Percentiles rank a stretch among this genome's conserved stretches.
These are phyloP conservation scores for Lactarius psammicola DNA, from an alignment of 768 basidiomycete species.

Conservation along the genomic window DNA sequence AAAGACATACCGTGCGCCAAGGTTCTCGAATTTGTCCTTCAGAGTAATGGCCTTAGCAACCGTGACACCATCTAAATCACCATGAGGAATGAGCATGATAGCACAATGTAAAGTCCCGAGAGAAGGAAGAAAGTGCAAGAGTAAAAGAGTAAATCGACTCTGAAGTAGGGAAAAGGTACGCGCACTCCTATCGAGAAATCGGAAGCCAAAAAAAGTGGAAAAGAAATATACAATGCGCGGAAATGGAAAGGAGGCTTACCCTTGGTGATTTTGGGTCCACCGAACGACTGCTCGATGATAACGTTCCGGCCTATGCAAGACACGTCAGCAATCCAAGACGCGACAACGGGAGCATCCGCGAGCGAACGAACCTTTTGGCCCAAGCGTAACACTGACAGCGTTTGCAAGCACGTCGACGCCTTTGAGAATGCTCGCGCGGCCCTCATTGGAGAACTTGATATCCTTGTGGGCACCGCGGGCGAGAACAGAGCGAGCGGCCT, in stretches of 20 bases:
- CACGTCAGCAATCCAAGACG: slow-evolving; percentile 25
- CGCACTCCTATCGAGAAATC: not conserved
- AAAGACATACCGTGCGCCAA: slow-evolving; percentile 84
- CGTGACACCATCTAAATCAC: slow-evolving; percentile 81
- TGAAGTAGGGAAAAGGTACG: not conserved
- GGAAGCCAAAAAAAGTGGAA: not conserved
- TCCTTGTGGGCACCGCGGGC: slow-evolving; percentile 88
- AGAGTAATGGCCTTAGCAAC: slow-evolving; percentile 93
- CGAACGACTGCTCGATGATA: slow-evolving; percentile 93
- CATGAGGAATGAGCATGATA: slow-evolving; percentile 2
- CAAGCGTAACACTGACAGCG: slow-evolving; percentile 93
- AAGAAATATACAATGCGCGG: not conserved
- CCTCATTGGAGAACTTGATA: slow-evolving; percentile 95
- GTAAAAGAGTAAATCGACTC: not conserved
- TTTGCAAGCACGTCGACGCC: slow-evolving; percentile 97
- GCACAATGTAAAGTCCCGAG: not conserved
- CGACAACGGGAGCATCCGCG: not conserved
- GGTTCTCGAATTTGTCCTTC: slow-evolving; percentile 98
- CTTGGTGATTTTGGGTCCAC: slow-evolving; percentile 94
- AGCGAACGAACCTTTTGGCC: slow-evolving; percentile 75
- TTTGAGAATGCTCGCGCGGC: slow-evolving; percentile 87
- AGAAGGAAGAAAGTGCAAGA: not conserved
- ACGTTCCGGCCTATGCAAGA: slow-evolving; percentile 78
- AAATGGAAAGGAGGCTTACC: slow-evolving; percentile 45
- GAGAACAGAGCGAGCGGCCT: slow-evolving; percentile 52